Evolutionary conservation across 2,329 filamentous ascomycete genomes (phyloP), one percentile per base, ranked within the genome.

Genomic region (Pseudonectria foliicola): DNA sequence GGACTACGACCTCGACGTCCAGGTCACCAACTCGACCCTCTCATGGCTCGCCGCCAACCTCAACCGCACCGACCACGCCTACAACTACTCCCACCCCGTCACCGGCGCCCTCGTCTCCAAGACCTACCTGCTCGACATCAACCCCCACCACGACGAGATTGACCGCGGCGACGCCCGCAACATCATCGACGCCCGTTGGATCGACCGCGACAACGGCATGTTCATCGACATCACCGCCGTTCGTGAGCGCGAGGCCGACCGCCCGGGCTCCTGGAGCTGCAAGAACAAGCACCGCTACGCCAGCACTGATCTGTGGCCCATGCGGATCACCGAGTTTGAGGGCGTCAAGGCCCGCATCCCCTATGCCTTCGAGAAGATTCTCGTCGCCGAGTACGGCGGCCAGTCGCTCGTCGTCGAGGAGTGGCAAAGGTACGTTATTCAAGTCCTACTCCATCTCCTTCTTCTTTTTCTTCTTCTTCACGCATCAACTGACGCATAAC

Each of bases 1-100:
- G 85, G 85, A 92, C 59, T 84, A 79, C 66, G 86, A 93, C 57
- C 67, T 92, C 29, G 86, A 93, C 59, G 84, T 85, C 1, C 86
- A 92, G 61, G 78, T 92, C 18, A 76, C 78, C 13, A 73, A 72
- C 36, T 63, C 68, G 23, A 88, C 85, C 1, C 67, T 92, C 29
- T 59, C 66, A 25, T 77, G 77, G 57, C 66, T 92, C 16, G 82
- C 70, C 23, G 62, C 75, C 37, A 64, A 77, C 42, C 70, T 78
- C 58, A 92, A 92, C 62, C 73, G 75, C 47, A 88, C 83, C 3
- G 67, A 70, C 26, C 72, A 83, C 58, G 61, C 64, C 18, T 85
- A 77, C 56, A 55, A 54, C 29, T 70, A 63, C 45, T 48, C 44
- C 27, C 53, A 72, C 46, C 53, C 63, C 12, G 71, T 67, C 30